phyloP scores from a whole-genome alignment of 2,329 filamentous ascomycete genomes.

The Colletotrichum coccodes region DNA sequence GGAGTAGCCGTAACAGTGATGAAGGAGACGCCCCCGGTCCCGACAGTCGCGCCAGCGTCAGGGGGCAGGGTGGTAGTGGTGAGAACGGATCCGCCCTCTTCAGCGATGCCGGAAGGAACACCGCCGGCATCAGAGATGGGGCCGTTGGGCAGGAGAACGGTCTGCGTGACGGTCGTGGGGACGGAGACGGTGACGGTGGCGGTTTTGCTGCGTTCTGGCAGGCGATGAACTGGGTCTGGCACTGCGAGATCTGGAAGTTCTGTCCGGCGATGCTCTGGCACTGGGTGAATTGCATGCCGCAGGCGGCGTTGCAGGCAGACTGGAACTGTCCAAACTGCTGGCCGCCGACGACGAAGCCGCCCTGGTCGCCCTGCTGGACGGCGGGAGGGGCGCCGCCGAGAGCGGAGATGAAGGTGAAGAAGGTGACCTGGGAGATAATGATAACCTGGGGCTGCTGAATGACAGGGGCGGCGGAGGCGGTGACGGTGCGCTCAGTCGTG shows the following conservation, averaged over 20 bases:
- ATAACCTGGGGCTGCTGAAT: constrained; percentile 30
- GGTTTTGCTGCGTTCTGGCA: constrained; percentile 33
- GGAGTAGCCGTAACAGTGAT: constrained; percentile 31
- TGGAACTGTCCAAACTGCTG: constrained; percentile 33
- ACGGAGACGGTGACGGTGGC: constrained; percentile 33
- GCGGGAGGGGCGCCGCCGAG: constrained; percentile 30
- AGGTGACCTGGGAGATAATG: constrained; percentile 33
- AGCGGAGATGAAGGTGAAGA: constrained; percentile 34
- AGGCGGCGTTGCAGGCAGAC: constrained; percentile 31
- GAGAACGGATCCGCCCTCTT: constrained; percentile 26
- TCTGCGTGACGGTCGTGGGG: constrained; percentile 32
- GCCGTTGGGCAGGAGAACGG: constrained; percentile 30
- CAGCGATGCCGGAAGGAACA: constrained; percentile 27
- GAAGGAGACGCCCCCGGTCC: constrained; percentile 29
- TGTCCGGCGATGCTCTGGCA: constrained; percentile 33
- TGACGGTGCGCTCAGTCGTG: constrained; percentile 28
- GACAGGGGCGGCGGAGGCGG: constrained; percentile 19
- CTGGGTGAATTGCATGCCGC: constrained; percentile 33
- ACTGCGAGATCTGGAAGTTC: constrained; percentile 34
- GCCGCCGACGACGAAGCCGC: constrained; percentile 34
- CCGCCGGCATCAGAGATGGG: constrained; percentile 8
- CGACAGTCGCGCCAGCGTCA: constrained; percentile 31
- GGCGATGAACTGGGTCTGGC: constrained; percentile 32
- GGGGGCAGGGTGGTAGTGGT: constrained; percentile 30
- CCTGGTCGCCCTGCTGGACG: constrained; percentile 27